Evolutionary conservation across 306 rosid genomes (phyloP).

Genomic region (Dalbergia cultrata): DNA sequence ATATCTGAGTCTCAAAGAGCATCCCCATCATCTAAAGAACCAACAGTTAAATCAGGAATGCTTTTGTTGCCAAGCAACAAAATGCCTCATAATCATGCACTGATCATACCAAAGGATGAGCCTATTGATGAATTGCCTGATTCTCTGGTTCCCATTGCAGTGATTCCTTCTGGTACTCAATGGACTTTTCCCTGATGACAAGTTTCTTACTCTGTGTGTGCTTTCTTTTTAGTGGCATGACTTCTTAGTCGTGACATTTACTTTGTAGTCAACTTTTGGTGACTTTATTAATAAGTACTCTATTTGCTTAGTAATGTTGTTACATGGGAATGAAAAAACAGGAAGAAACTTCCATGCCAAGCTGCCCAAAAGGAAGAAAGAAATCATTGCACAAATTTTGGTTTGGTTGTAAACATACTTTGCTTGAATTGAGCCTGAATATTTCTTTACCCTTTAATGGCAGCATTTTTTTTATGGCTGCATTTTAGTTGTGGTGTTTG

Average conservation of each 20-base stretch:
- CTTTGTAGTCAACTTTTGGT: slow-evolving; percentile 1
- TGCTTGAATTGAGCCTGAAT: background rate
- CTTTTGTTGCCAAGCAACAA: slow-evolving; percentile 47
- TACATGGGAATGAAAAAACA: background rate
- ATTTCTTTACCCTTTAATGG: background rate
- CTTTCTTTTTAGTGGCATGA: slow-evolving; percentile 27
- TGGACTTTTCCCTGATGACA: slow-evolving; percentile 31
- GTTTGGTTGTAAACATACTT: background rate
- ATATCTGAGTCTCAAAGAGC: slow-evolving; percentile 51
- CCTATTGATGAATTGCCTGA: slow-evolving; percentile 62
- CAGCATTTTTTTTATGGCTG: background rate
- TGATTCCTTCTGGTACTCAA: slow-evolving; percentile 70
- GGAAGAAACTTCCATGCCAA: background rate
- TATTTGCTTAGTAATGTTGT: slow-evolving; percentile 22
- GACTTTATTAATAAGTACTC: background rate
- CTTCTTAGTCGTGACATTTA: slow-evolving; percentile 3
- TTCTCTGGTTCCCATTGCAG: slow-evolving; percentile 67
- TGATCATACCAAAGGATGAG: slow-evolving; percentile 83
- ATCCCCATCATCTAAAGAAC: slow-evolving; percentile 53
- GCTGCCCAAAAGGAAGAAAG: background rate
- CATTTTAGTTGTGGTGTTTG: slow-evolving; percentile 9
- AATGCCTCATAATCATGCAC: slow-evolving; percentile 38
- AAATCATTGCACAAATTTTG: background rate
- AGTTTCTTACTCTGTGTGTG: slow-evolving; percentile 10
- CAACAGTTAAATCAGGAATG: slow-evolving; percentile 51